A percentile compares a stretch with the other conserved stretches of the same genome.
Evolutionary conservation across 441 rosid species (phyloP).

Genomic region (Mallotus japonicus): DNA sequence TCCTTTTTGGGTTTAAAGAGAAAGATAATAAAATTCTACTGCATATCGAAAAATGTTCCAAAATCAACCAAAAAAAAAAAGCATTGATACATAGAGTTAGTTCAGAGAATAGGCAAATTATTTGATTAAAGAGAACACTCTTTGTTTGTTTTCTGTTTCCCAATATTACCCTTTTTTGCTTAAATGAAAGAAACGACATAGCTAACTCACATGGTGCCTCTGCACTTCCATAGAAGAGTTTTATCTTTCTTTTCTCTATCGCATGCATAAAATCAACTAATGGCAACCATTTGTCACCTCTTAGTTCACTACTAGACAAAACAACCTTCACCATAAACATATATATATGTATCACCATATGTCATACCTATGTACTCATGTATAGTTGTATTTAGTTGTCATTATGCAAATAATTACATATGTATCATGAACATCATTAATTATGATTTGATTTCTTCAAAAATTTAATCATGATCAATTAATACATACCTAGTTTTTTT

Average conservation of each 20-base stretch:
- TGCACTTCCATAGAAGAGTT: neutral
- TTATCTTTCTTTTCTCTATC: neutral
- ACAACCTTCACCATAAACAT: neutral
- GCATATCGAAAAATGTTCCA: too few relatives aligned
- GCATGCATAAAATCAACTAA: slow-evolving; percentile 14
- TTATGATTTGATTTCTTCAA: neutral
- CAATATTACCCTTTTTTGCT: slow-evolving; percentile 5
- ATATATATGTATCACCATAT: neutral
- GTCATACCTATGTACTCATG: neutral
- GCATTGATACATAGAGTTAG: neutral
- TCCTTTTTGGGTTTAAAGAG: too few relatives aligned
- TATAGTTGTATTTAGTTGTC: neutral
- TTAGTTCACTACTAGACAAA: slow-evolving; percentile 17
- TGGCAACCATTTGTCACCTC: slow-evolving; percentile 20
- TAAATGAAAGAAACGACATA: slow-evolving; percentile 24
- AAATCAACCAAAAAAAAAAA: too few relatives aligned
- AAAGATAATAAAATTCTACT: too few relatives aligned
- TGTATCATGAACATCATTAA: neutral
- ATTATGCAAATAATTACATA: neutral
- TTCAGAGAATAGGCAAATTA: neutral
- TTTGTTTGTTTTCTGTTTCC: neutral
- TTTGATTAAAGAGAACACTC: too few relatives aligned
- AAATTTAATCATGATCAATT: too few relatives aligned
- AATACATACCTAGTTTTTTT: too few relatives aligned
- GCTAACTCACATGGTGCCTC: slow-evolving; percentile 35